Evolutionary conservation across 176 grass and related monocot species (phyloP), one percentile per base, ranked within the genome.

Genomic region (Cymbopogon citratus): DNA sequence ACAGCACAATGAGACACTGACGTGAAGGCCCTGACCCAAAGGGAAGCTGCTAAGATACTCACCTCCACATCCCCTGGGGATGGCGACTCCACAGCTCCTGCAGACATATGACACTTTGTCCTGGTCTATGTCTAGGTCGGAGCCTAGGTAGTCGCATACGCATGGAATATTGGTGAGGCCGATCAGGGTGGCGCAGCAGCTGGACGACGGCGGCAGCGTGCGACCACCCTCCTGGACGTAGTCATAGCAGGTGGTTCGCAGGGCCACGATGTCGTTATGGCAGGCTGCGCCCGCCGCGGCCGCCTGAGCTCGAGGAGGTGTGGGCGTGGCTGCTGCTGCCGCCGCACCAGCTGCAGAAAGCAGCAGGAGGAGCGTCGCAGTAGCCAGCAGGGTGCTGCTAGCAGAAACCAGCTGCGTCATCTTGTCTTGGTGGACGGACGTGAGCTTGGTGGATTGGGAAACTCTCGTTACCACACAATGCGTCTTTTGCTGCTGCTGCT

Each of bases 131-230:
- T 41, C 31, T 7, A 76, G 31, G 44, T 73, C 71, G 57, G 11
- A 56, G 83, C 67, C 66, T 3, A 86, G 76, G 76, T 86, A 80
- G 23, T 43, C 63, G 33, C 76, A 86, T 33, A 86, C 57, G 23
- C 68, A 80, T 76, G 68, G 57, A 14, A 80, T 43, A 7, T 79
- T 69, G 16, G 12, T 52, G 28, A 35, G 28, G 72, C 48, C 18
- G n/a, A 73, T 40, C 44, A 80, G 5, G 18, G 59, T 34, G 18
- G 60, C 25, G 34, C 84, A 86, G 76, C 84, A 80, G 1, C 23
- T 71, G 21, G 45, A 46, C 12, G 76, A 80, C 0, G 76, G 76
- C 33, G 23, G 29, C 68, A 52, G 3, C 18, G 44, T 4, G 63
- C 11, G 57, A 25, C 12, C 9, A 1, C 40, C 68, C 54, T 63